Evolutionary conservation across 805 yeast genomes (phyloP).

Genomic region (Zygoascus flipseniorum): DNA sequence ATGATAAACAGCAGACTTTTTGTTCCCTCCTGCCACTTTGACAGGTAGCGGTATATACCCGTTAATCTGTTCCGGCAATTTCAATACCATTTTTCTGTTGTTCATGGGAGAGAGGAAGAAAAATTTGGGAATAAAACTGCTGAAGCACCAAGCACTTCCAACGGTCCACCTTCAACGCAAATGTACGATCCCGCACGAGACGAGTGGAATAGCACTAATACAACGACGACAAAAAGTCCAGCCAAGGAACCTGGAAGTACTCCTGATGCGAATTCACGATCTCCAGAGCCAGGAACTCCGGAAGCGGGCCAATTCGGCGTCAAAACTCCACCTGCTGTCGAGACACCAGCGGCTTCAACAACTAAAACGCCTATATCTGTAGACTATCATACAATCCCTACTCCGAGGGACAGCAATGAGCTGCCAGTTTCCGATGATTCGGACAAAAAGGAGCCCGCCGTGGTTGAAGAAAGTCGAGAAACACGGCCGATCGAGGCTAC

Average conservation of each 20-base stretch:
- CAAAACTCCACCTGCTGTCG: not conserved
- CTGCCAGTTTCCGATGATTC: not conserved
- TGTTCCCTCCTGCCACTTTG: slow-evolving; percentile 2
- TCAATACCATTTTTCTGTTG: not conserved
- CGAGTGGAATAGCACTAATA: slow-evolving; percentile 12
- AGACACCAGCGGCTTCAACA: not conserved
- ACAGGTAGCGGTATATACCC: slow-evolving; percentile 20
- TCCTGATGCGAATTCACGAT: not conserved
- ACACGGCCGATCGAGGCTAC: not conserved
- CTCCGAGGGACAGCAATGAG: not conserved
- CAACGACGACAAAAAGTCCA: not conserved
- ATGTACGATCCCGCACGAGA: slow-evolving; percentile 23
- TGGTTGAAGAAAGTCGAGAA: not conserved
- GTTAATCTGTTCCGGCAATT: slow-evolving; percentile 15
- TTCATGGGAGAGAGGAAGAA: not conserved
- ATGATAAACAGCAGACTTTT: slow-evolving; percentile 8
- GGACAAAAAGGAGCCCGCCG: not conserved
- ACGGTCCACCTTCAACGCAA: not conserved
- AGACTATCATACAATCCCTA: not conserved
- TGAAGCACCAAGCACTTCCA: not conserved
- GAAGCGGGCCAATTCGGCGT: not conserved
- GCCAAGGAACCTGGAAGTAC: not conserved
- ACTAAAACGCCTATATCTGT: not conserved
- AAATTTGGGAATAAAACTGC: not conserved
- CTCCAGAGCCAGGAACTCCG: not conserved